Conservation (phyloP, 2,329 filamentous ascomycete species). For the Falciphora oryzae region DNA sequence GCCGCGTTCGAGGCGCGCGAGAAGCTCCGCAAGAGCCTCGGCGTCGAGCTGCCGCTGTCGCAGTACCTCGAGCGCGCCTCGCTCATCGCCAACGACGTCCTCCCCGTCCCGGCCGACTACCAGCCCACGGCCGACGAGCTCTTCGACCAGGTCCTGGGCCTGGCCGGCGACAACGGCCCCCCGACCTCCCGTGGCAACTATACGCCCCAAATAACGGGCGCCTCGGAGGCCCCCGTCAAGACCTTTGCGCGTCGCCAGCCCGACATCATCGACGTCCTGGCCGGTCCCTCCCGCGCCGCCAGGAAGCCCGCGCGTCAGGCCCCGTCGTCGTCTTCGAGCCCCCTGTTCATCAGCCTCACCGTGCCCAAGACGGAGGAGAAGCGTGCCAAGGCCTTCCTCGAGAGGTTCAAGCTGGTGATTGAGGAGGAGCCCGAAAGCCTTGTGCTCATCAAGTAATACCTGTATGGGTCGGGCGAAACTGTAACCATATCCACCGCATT, state of each 20-base stretch:
- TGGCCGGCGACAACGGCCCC: conserved; percentile 39
- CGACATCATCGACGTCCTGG: conserved; percentile 67
- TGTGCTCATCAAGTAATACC: conserved; percentile 36
- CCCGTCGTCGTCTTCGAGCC: not conserved
- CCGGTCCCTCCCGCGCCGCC: conserved; percentile 5
- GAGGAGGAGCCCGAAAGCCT: conserved; percentile 74
- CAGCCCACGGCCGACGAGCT: conserved; percentile 73
- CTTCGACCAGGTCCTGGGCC: conserved; percentile 81
- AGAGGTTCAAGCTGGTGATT: conserved; percentile 77
- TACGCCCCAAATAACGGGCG: conserved; percentile 62
- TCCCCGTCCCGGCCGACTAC: conserved; percentile 59
- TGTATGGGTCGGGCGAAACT: not conserved
- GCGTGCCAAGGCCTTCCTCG: conserved; percentile 74
- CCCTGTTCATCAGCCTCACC: conserved; percentile 63
- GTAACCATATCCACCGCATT: not conserved
- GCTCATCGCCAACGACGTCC: conserved; percentile 79
- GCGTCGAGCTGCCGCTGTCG: conserved; percentile 74
- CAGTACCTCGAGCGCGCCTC: conserved; percentile 82
- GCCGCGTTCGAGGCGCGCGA: conserved; percentile 76
- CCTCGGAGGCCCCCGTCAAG: conserved; percentile 35
- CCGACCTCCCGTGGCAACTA: conserved; percentile 57
- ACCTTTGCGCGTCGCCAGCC: conserved; percentile 21
- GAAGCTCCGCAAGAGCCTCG: conserved; percentile 70
- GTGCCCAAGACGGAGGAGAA: conserved; percentile 77
- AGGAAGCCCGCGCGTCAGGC: conserved; percentile 1